Percentiles rank a stretch among this genome's conserved stretches.
phyloP scores from a whole-genome alignment of 139 green algal species.

The Dunaliella sp. region DNA sequence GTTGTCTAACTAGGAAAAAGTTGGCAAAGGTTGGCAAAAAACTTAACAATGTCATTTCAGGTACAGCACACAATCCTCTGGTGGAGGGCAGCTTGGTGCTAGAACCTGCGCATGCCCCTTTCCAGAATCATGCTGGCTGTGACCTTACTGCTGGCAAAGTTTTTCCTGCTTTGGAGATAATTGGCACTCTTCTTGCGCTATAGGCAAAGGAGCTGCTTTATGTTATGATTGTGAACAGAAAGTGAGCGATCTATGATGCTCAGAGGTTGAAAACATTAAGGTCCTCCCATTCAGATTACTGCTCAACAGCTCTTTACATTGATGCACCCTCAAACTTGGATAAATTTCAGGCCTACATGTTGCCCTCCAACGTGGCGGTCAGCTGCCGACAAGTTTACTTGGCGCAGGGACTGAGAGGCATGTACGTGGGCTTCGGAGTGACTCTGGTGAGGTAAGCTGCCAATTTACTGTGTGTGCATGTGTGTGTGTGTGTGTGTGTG shows the following conservation, averaged over 20 bases:
- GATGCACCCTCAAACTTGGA: not conserved
- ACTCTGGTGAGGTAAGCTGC: slow-evolving; percentile 73
- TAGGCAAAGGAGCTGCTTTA: not conserved
- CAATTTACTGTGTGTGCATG: too few relatives aligned
- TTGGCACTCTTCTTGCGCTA: not conserved
- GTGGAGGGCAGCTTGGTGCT: too few relatives aligned
- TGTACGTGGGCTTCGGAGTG: slow-evolving; percentile 71
- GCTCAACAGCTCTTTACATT: not conserved
- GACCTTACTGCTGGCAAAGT: not conserved
- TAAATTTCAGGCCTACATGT: slow-evolving; percentile 62
- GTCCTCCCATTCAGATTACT: too few relatives aligned
- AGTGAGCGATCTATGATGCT: too few relatives aligned
- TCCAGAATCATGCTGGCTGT: not conserved
- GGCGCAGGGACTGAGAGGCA: slow-evolving; percentile 52
- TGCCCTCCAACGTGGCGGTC: slow-evolving; percentile 45
- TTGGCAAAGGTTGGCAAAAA: not conserved
- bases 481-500: too few relatives aligned
- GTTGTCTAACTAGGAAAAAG: not conserved
- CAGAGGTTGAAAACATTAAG: too few relatives aligned
- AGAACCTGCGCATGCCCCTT: too few relatives aligned
- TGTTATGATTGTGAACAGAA: too few relatives aligned
- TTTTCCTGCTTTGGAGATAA: not conserved
- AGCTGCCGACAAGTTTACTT: slow-evolving; percentile 30
- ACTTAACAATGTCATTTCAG: not conserved
- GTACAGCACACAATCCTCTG: not conserved